These are phyloP conservation scores for Artemisia princeps DNA, from an alignment of 140 eudicot genomes.

Conservation along the genomic window DNA sequence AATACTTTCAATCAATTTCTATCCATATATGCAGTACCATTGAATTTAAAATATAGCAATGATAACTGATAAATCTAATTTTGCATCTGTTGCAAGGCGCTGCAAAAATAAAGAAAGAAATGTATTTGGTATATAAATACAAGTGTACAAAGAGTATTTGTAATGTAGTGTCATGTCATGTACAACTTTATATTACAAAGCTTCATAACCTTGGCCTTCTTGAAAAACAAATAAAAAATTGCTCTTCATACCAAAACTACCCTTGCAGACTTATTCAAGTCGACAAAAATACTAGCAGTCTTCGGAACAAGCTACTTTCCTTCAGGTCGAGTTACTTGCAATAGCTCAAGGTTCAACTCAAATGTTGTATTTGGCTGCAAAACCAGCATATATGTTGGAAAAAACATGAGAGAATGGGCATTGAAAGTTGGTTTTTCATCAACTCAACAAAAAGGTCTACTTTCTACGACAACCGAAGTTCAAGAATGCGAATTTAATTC, in stretches of 20 bases:
- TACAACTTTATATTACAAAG: slow-evolving; percentile 18
- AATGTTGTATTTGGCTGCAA: slow-evolving; percentile 88
- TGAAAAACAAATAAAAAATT: background rate
- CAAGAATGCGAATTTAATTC: no score
- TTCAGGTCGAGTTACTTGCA: slow-evolving; percentile 50
- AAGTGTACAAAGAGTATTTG: slow-evolving; percentile 19
- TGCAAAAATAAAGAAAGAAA: no score
- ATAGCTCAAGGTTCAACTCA: slow-evolving; percentile 75
- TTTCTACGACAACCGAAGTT: no score
- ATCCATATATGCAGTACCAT: no score
- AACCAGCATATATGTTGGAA: background rate
- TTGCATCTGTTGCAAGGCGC: no score
- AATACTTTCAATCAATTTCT: no score
- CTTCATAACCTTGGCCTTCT: slow-evolving; percentile 19
- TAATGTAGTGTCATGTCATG: background rate
- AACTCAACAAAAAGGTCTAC: background rate
- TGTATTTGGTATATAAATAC: background rate
- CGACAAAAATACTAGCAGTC: background rate
- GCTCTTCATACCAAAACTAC: slow-evolving; percentile 25
- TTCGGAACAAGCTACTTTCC: slow-evolving; percentile 27
- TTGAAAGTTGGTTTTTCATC: background rate
- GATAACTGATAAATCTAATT: no score
- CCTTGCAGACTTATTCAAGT: slow-evolving; percentile 14
- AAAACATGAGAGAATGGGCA: background rate
- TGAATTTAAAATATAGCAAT: no score